Evolutionary conservation across 2,329 filamentous ascomycete genomes (phyloP).

Genomic region (Penicillium italicum): DNA sequence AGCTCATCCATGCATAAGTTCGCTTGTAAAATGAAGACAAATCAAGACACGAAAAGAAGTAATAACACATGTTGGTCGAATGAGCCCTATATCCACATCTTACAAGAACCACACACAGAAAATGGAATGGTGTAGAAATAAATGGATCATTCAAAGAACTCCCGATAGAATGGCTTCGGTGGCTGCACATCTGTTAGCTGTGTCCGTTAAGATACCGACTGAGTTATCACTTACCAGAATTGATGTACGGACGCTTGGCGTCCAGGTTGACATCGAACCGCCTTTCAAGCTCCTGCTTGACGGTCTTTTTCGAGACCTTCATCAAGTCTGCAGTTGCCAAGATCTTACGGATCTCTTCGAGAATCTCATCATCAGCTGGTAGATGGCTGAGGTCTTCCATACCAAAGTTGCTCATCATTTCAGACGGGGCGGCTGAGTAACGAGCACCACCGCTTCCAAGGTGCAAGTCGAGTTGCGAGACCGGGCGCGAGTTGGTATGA

Average conservation of each 20-base stretch:
- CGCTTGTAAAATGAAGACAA: conserved; percentile 15
- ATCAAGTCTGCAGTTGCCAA: conserved; percentile 88
- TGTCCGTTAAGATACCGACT: neutral
- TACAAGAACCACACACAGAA: neutral
- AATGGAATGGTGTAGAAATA: neutral
- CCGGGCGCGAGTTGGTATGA: conserved; percentile 54
- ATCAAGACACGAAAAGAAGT: conserved; percentile 6
- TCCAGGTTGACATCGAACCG: conserved; percentile 85
- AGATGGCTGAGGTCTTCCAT: conserved; percentile 71
- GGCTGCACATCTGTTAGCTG: conserved; percentile 47
- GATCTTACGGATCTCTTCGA: conserved; percentile 93
- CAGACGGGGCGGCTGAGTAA: conserved; percentile 75
- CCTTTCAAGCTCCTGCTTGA: conserved; percentile 88
- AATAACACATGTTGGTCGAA: conserved; percentile 18
- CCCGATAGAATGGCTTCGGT: conserved; percentile 77
- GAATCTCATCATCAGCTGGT: conserved; percentile 81
- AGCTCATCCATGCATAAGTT: conserved; percentile 24
- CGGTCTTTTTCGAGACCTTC: conserved; percentile 97
- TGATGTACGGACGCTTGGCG: conserved; percentile 86
- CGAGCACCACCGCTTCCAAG: conserved; percentile 57
- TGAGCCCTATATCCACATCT: neutral
- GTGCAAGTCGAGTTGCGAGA: conserved; percentile 56
- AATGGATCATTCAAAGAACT: conserved; percentile 55
- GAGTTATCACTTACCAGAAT: conserved; percentile 65
- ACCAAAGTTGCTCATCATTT: conserved; percentile 69